Evolutionary conservation across 192 early-diverging fungal genomes (phyloP), one percentile per base, ranked within the genome.

Genomic region (Dimargaris cristalligena): DNA sequence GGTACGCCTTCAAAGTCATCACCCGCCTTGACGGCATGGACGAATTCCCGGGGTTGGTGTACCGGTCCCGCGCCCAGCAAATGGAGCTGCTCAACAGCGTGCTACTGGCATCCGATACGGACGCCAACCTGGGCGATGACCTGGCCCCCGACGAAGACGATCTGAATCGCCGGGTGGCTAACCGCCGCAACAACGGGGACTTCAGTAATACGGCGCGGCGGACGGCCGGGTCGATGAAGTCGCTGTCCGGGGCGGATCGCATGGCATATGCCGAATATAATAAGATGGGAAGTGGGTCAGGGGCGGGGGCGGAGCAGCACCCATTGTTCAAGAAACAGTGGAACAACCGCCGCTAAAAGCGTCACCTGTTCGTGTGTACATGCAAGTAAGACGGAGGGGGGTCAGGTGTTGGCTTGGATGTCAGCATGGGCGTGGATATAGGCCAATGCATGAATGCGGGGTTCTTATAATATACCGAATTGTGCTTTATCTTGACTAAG

Each of bases 1-100:
- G 97, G 0, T 98, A 99, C 71, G 84, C 91, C n/a, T 97, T 96
- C 77, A 97, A 96, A 72, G 88, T 97, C 33, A 98, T 99, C 61
- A 96, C 93, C 34, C 79, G 88, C 28, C 76, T 99, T 41, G 92
- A 94, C 60, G 94, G 93, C 10, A 89, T 94, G 75, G 89, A 92
- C 13, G 79, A 71, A 26, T 81, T 84, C 44, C 74, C 80, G 0
- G 79, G 81, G 26, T 69, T 96, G 18, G 88, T 88, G 0, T 96
- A 89, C 55, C 68, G 75, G 56, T 81, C 80, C 2, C 70, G 76
- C 18, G 65, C 77, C 22, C 78, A 85, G 47, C 92, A 97, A 59
- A 73, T 91, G 69, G 79, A 81, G 67, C 78, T 99, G 30, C 72
- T 99, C 29, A 84, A 87, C 44, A 80, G 82, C 14, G 92, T 97